Percentiles rank a stretch among this genome's conserved stretches.
These are phyloP conservation scores for Kondoa malvinella DNA, from an alignment of 768 basidiomycete genomes.

Conservation along the genomic window DNA sequence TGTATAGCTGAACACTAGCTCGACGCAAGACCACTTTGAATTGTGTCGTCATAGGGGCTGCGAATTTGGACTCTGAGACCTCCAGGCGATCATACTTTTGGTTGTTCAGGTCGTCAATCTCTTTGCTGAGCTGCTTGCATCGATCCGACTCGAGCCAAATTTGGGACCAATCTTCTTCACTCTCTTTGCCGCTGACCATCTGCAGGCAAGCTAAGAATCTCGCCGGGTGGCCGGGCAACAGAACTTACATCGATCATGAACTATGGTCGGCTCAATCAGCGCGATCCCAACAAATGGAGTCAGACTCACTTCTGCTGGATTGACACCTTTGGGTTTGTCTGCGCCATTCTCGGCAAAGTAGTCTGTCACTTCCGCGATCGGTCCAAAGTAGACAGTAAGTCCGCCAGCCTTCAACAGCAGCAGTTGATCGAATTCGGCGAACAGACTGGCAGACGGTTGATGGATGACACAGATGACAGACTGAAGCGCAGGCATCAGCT, in stretches of 20 bases:
- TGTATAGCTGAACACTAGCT: slow-evolving; percentile 30
- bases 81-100: slow-evolving; percentile 17
- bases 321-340: slow-evolving; percentile 50
- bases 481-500: not conserved
- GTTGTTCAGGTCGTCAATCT: slow-evolving; percentile 32
- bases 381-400: slow-evolving; percentile 34
- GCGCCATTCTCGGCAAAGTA: slow-evolving; percentile 63
- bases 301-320: slow-evolving; percentile 49
- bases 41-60: slow-evolving; percentile 17
- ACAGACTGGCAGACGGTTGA: slow-evolving; percentile 25
- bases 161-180: slow-evolving; percentile 67
- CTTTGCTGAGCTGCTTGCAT: slow-evolving; percentile 30
- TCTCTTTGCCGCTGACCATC: slow-evolving; percentile 34
- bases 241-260: slow-evolving; percentile 37
- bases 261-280: not conserved
- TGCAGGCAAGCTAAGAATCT: not conserved
- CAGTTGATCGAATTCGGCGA: slow-evolving; percentile 38
- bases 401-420: slow-evolving; percentile 64
- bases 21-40: slow-evolving; percentile 23
- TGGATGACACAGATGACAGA: slow-evolving; percentile 54
- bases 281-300: slow-evolving; percentile 21
- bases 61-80: slow-evolving; percentile 21
- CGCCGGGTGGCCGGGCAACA: not conserved
- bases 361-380: slow-evolving; percentile 47
- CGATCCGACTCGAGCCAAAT: slow-evolving; percentile 63